A percentile compares a stretch with the other conserved stretches of the same genome.
Evolutionary conservation across 1,284 basidiomycete genomes (phyloP).

Genomic region (Ganoderma lingzhi): DNA sequence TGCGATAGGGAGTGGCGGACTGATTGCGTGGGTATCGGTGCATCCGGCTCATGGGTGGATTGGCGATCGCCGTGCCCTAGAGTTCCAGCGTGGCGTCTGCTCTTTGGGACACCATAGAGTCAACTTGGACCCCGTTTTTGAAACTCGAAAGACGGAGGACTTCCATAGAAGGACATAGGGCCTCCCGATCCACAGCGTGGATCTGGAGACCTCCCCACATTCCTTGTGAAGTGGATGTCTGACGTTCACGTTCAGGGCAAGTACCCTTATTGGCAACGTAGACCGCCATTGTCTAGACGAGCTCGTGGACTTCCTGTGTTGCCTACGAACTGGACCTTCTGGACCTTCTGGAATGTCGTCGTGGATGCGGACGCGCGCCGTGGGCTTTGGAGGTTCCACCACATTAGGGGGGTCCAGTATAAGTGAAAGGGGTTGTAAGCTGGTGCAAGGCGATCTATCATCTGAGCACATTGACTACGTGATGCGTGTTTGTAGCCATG

Average conservation of each 20-base stretch:
- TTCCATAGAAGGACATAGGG: not conserved
- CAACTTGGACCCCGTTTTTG: not conserved
- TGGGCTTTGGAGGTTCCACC: too few relatives aligned
- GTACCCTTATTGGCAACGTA: not conserved
- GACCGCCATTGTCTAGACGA: too few relatives aligned
- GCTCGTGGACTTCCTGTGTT: too few relatives aligned
- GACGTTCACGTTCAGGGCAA: not conserved
- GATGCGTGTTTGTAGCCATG: too few relatives aligned
- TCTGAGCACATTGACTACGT: too few relatives aligned
- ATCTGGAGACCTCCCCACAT: not conserved
- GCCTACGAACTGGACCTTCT: too few relatives aligned
- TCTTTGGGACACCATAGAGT: not conserved
- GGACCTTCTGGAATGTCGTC: not conserved
- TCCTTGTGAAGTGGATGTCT: not conserved
- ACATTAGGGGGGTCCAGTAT: too few relatives aligned
- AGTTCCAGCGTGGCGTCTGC: not conserved
- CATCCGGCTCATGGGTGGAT: not conserved
- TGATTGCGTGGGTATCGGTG: not conserved
- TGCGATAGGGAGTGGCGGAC: conserved; percentile 15
- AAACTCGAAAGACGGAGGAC: not conserved
- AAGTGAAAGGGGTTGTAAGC: too few relatives aligned
- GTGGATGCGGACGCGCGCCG: too few relatives aligned
- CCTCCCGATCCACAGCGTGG: not conserved
- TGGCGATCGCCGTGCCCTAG: not conserved
- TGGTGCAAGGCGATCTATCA: too few relatives aligned